These are phyloP conservation scores for Stylosanthes scabra DNA, from an alignment of 331 rosid genomes.

Conservation along the genomic window DNA sequence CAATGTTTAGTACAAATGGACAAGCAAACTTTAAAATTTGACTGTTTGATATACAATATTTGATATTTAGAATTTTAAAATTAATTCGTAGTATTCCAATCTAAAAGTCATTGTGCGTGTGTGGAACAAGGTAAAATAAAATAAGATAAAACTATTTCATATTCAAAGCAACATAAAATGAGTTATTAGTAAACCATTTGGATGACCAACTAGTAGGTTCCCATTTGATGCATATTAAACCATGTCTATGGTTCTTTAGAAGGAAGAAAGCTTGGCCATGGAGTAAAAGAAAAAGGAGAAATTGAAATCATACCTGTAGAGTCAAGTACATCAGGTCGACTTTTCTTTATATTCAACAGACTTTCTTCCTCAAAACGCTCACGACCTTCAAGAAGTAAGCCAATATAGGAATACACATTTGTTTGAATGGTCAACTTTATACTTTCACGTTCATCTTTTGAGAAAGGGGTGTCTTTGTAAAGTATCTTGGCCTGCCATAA, in stretches of 20 bases:
- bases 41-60: background rate
- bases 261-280: constrained; percentile 22
- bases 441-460: constrained; percentile 83
- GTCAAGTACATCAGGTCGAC: constrained; percentile 49
- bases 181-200: constrained; percentile 11
- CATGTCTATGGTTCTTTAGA: constrained; percentile 12
- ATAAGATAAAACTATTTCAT: background rate
- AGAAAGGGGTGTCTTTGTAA: constrained; percentile 80
- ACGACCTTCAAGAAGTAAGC: constrained; percentile 96
- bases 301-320: constrained; percentile 51
- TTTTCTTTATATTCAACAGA: constrained; percentile 54
- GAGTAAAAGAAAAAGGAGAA: constrained; percentile 11
- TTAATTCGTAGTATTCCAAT: background rate
- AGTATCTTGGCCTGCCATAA: constrained; percentile 89
- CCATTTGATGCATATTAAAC: constrained; percentile 1
- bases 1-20: constrained; percentile 31
- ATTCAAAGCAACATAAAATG: constrained; percentile 12
- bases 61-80: background rate
- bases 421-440: constrained; percentile 89
- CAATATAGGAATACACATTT: constrained; percentile 91
- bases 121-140: no score
- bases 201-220: constrained; percentile 16
- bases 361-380: constrained; percentile 95
- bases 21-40: constrained; percentile 6
- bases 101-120: background rate